Percentiles rank a stretch among this genome's conserved stretches.
Evolutionary conservation across 169 alveolate genomes (phyloP).

Genomic region (Plasmodium gaboni): DNA sequence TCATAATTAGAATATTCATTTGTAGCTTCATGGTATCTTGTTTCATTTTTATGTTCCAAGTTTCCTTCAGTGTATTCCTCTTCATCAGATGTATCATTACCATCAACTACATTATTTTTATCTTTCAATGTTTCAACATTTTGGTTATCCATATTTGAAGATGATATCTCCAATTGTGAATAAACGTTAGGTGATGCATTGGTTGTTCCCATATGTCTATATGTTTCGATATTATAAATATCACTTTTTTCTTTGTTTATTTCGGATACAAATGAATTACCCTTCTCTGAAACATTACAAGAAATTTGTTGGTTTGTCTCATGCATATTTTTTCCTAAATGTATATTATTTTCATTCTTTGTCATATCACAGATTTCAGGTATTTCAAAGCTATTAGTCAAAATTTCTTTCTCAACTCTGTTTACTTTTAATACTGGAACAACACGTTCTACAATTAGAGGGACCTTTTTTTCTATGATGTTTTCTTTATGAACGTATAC

Average conservation of each 20-base stretch:
- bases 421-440: conserved; percentile 64
- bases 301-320: background rate
- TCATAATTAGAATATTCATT: conserved; percentile 27
- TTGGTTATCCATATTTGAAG: conserved; percentile 5
- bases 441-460: conserved; percentile 68
- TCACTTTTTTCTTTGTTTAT: conserved; percentile 15
- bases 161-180: conserved; percentile 2
- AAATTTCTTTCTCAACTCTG: conserved; percentile 45
- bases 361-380: conserved; percentile 64
- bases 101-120: background rate
- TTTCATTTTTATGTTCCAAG: conserved; percentile 40
- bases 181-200: conserved; percentile 10
- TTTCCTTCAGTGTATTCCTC: background rate
- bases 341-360: conserved; percentile 2
- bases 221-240: conserved; percentile 41
- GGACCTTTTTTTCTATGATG: conserved; percentile 70
- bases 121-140: background rate
- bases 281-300: conserved; percentile 1
- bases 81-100: conserved; percentile 17
- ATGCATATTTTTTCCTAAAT: conserved; percentile 6
- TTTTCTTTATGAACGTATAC: conserved; percentile 70
- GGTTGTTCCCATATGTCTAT: conserved; percentile 30
- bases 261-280: conserved; percentile 7
- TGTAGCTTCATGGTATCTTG: conserved; percentile 53
- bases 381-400: conserved; percentile 40